phyloP scores from a whole-genome alignment of 176 grass and related monocot species.

The Chrysopogon serrulatus region DNA sequence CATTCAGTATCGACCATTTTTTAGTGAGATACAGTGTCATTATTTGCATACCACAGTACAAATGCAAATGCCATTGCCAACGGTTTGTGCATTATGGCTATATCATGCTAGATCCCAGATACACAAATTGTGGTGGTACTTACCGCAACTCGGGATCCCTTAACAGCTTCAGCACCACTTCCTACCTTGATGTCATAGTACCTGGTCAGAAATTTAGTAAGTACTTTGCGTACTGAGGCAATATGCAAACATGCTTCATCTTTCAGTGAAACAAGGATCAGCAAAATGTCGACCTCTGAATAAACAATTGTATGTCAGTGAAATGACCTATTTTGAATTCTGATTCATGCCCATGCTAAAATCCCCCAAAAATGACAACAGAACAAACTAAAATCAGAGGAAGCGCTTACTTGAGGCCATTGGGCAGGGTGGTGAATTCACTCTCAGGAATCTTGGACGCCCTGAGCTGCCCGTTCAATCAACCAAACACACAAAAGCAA shows the following conservation, averaged over 20 bases:
- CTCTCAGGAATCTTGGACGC: conserved; percentile 80
- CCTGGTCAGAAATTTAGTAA: conserved; percentile 24
- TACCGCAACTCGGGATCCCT: conserved; percentile 93
- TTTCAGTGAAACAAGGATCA: not conserved
- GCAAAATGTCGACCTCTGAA: not conserved
- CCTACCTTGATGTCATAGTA: conserved; percentile 96
- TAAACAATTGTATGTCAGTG: not conserved
- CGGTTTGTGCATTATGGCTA: not conserved
- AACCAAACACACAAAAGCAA: conserved; percentile 5
- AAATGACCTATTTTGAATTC: not conserved
- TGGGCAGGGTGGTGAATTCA: conserved; percentile 74
- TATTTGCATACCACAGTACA: not conserved
- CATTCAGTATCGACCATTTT: not conserved
- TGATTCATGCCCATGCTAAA: not conserved
- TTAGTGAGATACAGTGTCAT: not conserved
- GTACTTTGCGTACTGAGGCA: not conserved
- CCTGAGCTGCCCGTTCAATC: conserved; percentile 55
- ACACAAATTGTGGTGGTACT: conserved; percentile 16
- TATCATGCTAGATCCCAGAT: not conserved
- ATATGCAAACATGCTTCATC: not conserved
- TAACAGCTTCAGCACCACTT: conserved; percentile 68
- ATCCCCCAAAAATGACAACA: not conserved
- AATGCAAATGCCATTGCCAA: conserved; percentile 1
- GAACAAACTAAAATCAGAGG: not conserved
- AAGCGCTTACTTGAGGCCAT: conserved; percentile 81